Percentiles rank a stretch among this genome's conserved stretches.
Evolutionary conservation across 495 filamentous ascomycete species (phyloP).

Genomic region (Stereocaulon alpinum): DNA sequence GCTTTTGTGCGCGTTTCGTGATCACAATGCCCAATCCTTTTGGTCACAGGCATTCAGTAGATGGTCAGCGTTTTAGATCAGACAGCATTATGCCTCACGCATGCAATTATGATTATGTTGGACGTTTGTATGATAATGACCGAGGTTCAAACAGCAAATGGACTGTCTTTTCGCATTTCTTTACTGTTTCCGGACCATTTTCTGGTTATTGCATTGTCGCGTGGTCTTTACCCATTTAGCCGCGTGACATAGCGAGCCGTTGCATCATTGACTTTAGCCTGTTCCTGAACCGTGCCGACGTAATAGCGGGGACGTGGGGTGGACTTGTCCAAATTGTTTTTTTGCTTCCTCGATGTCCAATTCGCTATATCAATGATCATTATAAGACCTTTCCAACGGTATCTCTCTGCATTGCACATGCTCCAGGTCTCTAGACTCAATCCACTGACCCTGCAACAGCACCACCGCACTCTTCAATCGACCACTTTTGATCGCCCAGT

Average conservation of each 20-base stretch:
- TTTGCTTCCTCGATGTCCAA: background rate
- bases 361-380: no score
- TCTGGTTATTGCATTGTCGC: background rate
- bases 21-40: background rate
- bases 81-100: no score
- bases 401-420: background rate
- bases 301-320: constrained; percentile 2
- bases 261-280: constrained; percentile 4
- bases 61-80: background rate
- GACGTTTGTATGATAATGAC: background rate
- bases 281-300: constrained; percentile 3
- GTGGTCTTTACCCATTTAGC: constrained; percentile 9
- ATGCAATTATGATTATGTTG: background rate
- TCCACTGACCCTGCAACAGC: background rate
- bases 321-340: background rate
- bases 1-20: constrained; percentile 8
- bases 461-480: constrained; percentile 11
- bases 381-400: constrained; percentile 7
- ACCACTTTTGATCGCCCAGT: background rate
- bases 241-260: background rate
- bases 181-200: background rate
- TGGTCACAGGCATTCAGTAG: background rate
- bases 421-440: no score
- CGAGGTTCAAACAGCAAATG: background rate
- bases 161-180: background rate